Evolutionary conservation across 805 yeast species (phyloP).

Genomic region (Wickerhamomyces pijperi): DNA sequence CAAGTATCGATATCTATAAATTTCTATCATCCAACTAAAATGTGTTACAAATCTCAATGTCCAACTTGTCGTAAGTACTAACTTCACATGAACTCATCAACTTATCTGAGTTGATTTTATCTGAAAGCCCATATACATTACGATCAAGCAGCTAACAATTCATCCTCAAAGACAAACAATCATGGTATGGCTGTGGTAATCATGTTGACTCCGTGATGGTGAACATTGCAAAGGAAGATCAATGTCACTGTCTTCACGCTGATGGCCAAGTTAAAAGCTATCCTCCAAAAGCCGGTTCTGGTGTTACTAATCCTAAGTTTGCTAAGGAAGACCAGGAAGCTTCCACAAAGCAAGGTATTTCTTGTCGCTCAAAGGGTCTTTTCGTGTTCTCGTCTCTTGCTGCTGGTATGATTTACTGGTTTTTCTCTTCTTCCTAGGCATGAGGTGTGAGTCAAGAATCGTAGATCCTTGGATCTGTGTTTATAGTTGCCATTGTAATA

Average conservation of each 20-base stretch:
- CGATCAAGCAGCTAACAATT: neutral
- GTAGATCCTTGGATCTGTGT: no score
- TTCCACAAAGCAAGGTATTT: neutral
- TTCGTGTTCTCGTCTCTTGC: no score
- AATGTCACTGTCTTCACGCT: constrained; percentile 2
- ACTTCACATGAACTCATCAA: no score
- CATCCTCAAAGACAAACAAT: constrained; percentile 5
- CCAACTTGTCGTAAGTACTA: neutral
- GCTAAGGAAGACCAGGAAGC: neutral
- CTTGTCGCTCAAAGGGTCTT: no score
- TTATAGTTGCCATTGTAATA: no score
- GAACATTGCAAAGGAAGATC: constrained; percentile 4
- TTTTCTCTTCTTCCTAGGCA: no score
- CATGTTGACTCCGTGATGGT: constrained; percentile 12
- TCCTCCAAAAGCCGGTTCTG: constrained; percentile 1
- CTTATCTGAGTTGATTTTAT: no score
- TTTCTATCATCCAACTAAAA: no score
- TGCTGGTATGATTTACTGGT: no score
- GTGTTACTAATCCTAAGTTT: neutral
- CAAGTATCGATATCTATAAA: no score
- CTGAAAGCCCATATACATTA: no score
- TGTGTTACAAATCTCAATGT: neutral
- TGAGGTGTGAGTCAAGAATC: no score
- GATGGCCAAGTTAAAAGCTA: neutral
- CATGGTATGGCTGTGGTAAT: constrained; percentile 13